These are phyloP conservation scores for Pyrenochaeta sp. DNA, from an alignment of 2,329 filamentous ascomycete genomes.

Conservation along the genomic window DNA sequence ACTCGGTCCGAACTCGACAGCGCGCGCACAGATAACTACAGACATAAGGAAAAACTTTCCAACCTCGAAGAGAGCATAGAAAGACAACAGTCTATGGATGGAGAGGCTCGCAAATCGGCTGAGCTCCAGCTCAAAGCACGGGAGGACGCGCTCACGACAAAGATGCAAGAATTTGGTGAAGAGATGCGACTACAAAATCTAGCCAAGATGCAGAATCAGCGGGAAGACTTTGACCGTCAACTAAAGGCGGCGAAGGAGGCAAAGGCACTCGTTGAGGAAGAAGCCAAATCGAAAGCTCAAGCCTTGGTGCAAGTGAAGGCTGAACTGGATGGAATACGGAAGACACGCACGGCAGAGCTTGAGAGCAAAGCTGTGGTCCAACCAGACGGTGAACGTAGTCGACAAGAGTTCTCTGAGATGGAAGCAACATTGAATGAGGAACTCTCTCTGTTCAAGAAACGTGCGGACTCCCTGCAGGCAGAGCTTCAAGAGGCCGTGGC, in stretches of 20 bases:
- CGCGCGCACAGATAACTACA: constrained; percentile 37
- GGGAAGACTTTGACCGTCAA: constrained; percentile 31
- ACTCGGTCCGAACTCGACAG: constrained; percentile 42
- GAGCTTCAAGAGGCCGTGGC: constrained; percentile 35
- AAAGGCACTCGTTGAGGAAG: constrained; percentile 20
- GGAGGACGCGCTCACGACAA: constrained; percentile 28
- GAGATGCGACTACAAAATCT: constrained; percentile 34
- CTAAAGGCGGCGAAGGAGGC: constrained; percentile 22
- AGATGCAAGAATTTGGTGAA: constrained; percentile 37
- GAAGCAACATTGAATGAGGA: constrained; percentile 22
- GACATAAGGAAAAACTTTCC: constrained; percentile 33
- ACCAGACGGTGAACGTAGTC: constrained; percentile 1
- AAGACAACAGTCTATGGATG: constrained; percentile 16
- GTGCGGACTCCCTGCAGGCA: constrained; percentile 32
- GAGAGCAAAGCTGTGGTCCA: constrained; percentile 10
- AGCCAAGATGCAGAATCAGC: constrained; percentile 35
- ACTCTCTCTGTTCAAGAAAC: constrained; percentile 32
- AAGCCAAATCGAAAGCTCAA: constrained; percentile 14
- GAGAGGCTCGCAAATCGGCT: constrained; percentile 8
- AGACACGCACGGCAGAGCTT: constrained; percentile 16
- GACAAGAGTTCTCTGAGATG: constrained; percentile 14
- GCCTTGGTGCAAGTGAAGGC: constrained; percentile 21
- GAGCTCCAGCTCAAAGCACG: constrained; percentile 24
- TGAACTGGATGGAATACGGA: constrained; percentile 21
- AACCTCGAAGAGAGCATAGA: constrained; percentile 24